These are phyloP conservation scores for Sanghuangporus sanghuang DNA, from an alignment of 1,284 basidiomycete genomes.

Conservation along the genomic window DNA sequence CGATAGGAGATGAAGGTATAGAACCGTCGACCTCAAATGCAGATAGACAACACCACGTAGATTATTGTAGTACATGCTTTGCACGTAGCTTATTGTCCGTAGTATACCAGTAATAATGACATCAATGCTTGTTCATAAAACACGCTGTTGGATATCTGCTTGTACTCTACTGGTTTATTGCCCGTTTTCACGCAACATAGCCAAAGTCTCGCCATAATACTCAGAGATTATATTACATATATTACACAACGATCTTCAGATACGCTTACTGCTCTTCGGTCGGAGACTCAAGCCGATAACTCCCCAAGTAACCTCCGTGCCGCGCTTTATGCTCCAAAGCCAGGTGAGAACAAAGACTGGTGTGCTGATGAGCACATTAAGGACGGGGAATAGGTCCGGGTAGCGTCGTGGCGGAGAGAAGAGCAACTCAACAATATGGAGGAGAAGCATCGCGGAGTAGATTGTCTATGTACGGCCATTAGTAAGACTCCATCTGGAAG, in stretches of 20 bases:
- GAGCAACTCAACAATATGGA: constrained; percentile 66
- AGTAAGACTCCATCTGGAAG: background rate
- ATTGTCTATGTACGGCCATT: constrained; percentile 38
- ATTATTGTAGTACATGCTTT: too few relatives aligned
- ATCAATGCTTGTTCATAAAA: too few relatives aligned
- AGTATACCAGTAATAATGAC: too few relatives aligned
- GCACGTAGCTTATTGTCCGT: too few relatives aligned
- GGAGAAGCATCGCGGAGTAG: constrained; percentile 47
- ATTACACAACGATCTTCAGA: background rate
- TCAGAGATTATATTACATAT: background rate
- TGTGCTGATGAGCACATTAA: constrained; percentile 81
- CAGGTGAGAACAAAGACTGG: constrained; percentile 72
- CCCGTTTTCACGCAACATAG: background rate
- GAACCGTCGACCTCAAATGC: too few relatives aligned
- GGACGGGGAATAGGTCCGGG: constrained; percentile 81
- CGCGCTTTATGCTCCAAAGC: constrained; percentile 74
- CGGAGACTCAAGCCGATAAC: background rate
- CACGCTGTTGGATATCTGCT: too few relatives aligned
- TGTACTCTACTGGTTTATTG: background rate
- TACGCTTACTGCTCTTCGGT: background rate
- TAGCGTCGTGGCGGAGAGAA: constrained; percentile 65
- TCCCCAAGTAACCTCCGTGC: constrained; percentile 65
- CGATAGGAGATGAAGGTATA: too few relatives aligned
- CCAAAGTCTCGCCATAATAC: background rate
- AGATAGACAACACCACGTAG: too few relatives aligned